Evolutionary conservation across 1,284 basidiomycete genomes (phyloP), one percentile per base, ranked within the genome.

Genomic region (Austroboletus niveus): DNA sequence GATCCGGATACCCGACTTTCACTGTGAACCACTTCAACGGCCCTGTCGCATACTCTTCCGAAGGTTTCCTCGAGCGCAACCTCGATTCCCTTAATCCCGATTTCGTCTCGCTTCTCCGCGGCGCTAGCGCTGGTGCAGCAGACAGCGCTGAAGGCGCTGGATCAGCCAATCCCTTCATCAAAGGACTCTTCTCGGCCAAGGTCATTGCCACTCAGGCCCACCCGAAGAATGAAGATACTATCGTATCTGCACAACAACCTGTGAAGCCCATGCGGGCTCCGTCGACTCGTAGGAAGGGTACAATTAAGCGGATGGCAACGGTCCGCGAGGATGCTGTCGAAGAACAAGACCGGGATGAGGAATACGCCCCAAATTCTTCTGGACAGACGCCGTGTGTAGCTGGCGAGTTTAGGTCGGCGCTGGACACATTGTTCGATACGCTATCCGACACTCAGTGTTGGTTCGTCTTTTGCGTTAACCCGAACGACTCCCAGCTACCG

Each of bases 191-290:
- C 74, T 89, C 86, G 0, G 84, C 80, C 41, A 91, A 91, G 62
- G 89, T 90, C 3, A 92, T 98, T 59, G 87, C 89, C 2, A 96
- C 92, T 0, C 89, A 94, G 65, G 85, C 87, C 0, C 94, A 98
- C 66, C 94, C 95, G 0, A 79, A 88, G 53, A 89, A 94, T 62
- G 92, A 98, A 60, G 92, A 95, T 48, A 97, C 94, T 0, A 94
- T 98, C 55, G 92, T 98, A 29, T 84, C 92, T 1, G 94, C 93
- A 1, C 93, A 95, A 66, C 94, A 98, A 68, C 85, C 87, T 8
- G 85, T 96, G 56, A 93, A 92, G 66, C 95, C 94, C 0, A 92
- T 96, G 85, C 84, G 94, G 12, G 85, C 91, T 0, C 96, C 94
- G 0, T 97, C 93, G 0, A 94, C 86, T 0, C 77, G 90, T 30